phyloP scores from a whole-genome alignment of 768 basidiomycete species.

The Nidularia pulvinata region DNA sequence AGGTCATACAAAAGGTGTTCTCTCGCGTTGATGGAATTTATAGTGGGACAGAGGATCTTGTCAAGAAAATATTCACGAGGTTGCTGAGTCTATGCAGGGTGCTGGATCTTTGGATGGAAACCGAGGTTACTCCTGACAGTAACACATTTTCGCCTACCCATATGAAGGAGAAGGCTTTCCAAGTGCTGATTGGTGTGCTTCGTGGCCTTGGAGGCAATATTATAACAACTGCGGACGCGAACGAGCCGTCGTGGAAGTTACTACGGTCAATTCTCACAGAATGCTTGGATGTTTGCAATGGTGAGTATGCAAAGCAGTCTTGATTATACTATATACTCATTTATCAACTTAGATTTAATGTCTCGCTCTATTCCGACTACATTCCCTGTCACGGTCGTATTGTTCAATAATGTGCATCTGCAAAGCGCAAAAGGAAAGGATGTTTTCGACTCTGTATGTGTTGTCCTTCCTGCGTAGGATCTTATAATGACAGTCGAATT shows the following conservation, averaged over 20 bases:
- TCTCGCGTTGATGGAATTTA: constrained; percentile 51
- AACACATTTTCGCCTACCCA: constrained; percentile 42
- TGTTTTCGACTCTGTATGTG: constrained; percentile 28
- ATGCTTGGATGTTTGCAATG: constrained; percentile 36
- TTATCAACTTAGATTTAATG: constrained; percentile 26
- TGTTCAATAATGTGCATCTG: constrained; percentile 37
- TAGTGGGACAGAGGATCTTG: constrained; percentile 37
- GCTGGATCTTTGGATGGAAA: constrained; percentile 60
- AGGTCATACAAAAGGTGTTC: constrained; percentile 53
- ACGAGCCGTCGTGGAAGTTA: constrained; percentile 36
- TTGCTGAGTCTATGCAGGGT: constrained; percentile 53
- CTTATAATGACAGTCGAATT: too few species aligned
- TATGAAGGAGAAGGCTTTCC: constrained; percentile 46
- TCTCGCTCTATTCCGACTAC: constrained; percentile 27
- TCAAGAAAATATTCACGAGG: constrained; percentile 47
- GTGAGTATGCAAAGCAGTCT: constrained; percentile 21
- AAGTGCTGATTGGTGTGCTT: constrained; percentile 42
- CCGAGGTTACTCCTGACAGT: constrained; percentile 32
- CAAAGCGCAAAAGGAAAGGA: constrained; percentile 23
- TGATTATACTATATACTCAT: constrained; percentile 1
- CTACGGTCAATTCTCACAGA: constrained; percentile 38
- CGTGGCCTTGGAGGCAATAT: constrained; percentile 41
- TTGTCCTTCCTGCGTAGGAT: background rate
- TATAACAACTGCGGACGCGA: constrained; percentile 19
- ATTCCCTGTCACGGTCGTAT: constrained; percentile 31